A percentile compares a stretch with the other conserved stretches of the same genome.
Conservation (phyloP, 2,329 filamentous ascomycete genomes). For the Fusarium sp. region DNA sequence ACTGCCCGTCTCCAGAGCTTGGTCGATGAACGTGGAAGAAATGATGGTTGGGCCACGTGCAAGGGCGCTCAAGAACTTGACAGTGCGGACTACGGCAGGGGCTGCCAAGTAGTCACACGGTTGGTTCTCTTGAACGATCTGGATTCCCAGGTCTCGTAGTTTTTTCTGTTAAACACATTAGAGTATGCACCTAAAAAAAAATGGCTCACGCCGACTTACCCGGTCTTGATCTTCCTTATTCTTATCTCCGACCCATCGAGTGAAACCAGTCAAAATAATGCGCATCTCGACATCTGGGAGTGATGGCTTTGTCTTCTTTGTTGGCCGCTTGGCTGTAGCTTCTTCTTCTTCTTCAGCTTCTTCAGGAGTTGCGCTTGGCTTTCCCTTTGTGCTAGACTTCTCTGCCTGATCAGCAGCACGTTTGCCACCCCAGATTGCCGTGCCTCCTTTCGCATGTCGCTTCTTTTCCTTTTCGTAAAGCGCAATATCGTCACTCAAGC, state of each 20-base stretch:
- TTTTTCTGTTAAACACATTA: conserved; percentile 69
- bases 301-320: conserved; percentile 72
- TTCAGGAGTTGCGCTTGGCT: conserved; percentile 61
- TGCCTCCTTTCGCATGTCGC: conserved; percentile 66
- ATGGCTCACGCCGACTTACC: conserved; percentile 63
- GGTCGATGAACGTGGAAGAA: conserved; percentile 81
- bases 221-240: conserved; percentile 84
- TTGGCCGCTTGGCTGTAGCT: conserved; percentile 62
- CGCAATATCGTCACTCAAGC: conserved; percentile 84
- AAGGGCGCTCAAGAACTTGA: conserved; percentile 91
- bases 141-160: conserved; percentile 85
- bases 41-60: conserved; percentile 84
- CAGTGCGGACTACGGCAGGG: conserved; percentile 86
- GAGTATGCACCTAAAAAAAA: conserved; percentile 25
- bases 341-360: conserved; percentile 60
- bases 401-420: conserved; percentile 71
- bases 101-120: conserved; percentile 89
- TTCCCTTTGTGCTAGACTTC: conserved; percentile 60
- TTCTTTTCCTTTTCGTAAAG: conserved; percentile 96
- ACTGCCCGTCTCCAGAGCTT: conserved; percentile 76
- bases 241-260: conserved; percentile 80
- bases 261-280: conserved; percentile 86
- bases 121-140: conserved; percentile 79
- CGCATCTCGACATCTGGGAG: conserved; percentile 76
- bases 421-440: conserved; percentile 71